A percentile compares a stretch with the other conserved stretches of the same genome.
phyloP scores from a whole-genome alignment of 2,329 filamentous ascomycete genomes.

The Niveomyces coronatus region DNA sequence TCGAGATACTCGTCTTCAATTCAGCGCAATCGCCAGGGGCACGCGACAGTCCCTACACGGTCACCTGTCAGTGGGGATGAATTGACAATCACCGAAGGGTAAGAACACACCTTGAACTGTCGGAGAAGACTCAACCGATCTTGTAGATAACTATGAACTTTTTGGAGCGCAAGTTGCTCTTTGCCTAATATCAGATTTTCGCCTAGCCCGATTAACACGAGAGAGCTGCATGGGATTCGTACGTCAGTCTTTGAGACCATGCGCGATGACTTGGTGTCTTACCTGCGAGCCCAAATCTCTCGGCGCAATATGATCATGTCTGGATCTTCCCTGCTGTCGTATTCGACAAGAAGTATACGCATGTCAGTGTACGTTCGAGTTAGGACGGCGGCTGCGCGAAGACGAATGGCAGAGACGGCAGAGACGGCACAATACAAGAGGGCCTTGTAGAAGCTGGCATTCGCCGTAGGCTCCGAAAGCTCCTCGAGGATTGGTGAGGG shows the following conservation, averaged over 20 bases:
- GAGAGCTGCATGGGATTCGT: constrained; percentile 16
- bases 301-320: constrained; percentile 20
- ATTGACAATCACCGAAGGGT: background rate
- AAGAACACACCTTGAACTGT: constrained; percentile 31
- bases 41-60: constrained; percentile 40
- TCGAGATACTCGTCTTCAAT: constrained; percentile 40
- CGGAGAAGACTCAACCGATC: constrained; percentile 43
- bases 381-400: constrained; percentile 36
- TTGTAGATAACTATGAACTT: constrained; percentile 46
- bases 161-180: constrained; percentile 32
- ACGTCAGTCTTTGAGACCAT: too few relatives aligned
- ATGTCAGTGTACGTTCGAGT: constrained; percentile 33
- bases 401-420: constrained; percentile 37
- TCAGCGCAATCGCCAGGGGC: constrained; percentile 45
- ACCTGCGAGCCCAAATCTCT: constrained; percentile 46
- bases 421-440: constrained; percentile 46
- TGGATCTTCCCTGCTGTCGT: constrained; percentile 17
- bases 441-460: constrained; percentile 32
- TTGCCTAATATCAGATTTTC: constrained; percentile 35
- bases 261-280: constrained; percentile 16
- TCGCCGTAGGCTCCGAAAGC: constrained; percentile 16
- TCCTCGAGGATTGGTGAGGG: constrained; percentile 25
- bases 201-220: constrained; percentile 36
- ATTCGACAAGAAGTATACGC: constrained; percentile 18
- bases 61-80: background rate